Evolutionary conservation across 2,329 filamentous ascomycete genomes (phyloP), one percentile per base, ranked within the genome.

Genomic region (Clonostachys chloroleuca): DNA sequence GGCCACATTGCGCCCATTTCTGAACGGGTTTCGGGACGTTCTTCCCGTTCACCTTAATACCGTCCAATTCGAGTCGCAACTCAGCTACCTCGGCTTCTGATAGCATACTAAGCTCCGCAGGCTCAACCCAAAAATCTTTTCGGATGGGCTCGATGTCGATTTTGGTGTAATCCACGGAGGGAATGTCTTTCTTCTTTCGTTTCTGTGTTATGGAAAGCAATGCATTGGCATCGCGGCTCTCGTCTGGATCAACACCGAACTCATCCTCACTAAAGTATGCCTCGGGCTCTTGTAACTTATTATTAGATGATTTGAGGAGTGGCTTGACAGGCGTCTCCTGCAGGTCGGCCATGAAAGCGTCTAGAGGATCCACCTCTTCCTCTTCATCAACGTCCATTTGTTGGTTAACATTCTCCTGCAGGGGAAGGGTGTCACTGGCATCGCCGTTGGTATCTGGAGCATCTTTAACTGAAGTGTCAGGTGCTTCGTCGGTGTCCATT

Each of bases 181-280:
- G 91, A n/a, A 97, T 84, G 50, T 97, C 94, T 68, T 96, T 96
- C 76, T 96, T 96, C 73, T 96, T 96, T 59, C 74, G 86, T 77
- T 77, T 86, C 59, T 69, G 73, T 6, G 80, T 72, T 53, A 83
- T 75, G 44, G 74, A 77, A 40, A 80, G 63, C 43, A 79, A 70
- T 4, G 70, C 64, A 39, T 73, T 72, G 7, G 74, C 64, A 30
- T 77, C 73, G 14, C 67, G 66, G 13, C 69, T 67, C 37, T 75
- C 72, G 40, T 75, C 68, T n/a, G 68, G 64, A 48, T 74, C 69
- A 52, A 74, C 77, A 49, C 74, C 72, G 56, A 74, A 81, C 52
- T 95, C 91, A 52, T 95, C 86, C 51, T 96, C 92, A 50, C 86
- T 89, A 63, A 96, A 96, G 57, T 96, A 87, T 8, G 92, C 83